Conservation (phyloP, 2,329 filamentous ascomycete genomes). For the Geosmithia morbida region DNA sequence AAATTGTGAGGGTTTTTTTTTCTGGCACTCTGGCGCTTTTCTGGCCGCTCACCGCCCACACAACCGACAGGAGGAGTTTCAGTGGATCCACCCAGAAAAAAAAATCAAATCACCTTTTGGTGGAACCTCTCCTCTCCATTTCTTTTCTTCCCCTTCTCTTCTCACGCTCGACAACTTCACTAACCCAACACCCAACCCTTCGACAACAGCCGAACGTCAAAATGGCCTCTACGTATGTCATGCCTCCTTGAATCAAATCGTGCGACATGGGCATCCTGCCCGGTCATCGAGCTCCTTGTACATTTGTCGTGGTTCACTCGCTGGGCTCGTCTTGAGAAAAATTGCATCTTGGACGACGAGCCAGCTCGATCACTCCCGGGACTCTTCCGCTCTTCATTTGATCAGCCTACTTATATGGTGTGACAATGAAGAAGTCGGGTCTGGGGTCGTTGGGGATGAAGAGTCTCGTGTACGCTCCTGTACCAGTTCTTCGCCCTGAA, state of each 20-base stretch:
- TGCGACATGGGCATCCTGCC: conserved; percentile 20
- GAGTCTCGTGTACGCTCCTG: conserved; percentile 10
- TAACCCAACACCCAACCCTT: neutral
- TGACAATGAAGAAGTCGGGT: conserved; percentile 43
- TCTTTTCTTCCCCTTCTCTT: conserved; percentile 1
- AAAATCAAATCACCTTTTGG: conserved; percentile 3
- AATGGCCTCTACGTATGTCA: conserved; percentile 40
- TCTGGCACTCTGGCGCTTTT: neutral
- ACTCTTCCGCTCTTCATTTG: conserved; percentile 38
- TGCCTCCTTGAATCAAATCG: conserved; percentile 18
- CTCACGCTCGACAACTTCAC: neutral
- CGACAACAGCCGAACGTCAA: conserved; percentile 9
- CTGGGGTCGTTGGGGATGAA: conserved; percentile 71
- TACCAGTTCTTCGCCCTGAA: conserved; percentile 53
- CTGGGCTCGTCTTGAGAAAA: conserved; percentile 38
- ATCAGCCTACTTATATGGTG: conserved; percentile 27
- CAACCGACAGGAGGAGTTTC: neutral
- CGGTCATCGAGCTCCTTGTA: conserved; percentile 38
- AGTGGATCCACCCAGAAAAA: conserved; percentile 4
- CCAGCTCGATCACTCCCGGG: conserved; percentile 69
- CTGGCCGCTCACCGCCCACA: neutral
- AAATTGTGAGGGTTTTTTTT: conserved; percentile 5
- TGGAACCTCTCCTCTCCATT: neutral
- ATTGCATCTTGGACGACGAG: conserved; percentile 14
- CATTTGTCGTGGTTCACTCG: conserved; percentile 78